Evolutionary conservation across 495 filamentous ascomycete genomes (phyloP), one percentile per base, ranked within the genome.

Genomic region (Penicillium taxi): DNA sequence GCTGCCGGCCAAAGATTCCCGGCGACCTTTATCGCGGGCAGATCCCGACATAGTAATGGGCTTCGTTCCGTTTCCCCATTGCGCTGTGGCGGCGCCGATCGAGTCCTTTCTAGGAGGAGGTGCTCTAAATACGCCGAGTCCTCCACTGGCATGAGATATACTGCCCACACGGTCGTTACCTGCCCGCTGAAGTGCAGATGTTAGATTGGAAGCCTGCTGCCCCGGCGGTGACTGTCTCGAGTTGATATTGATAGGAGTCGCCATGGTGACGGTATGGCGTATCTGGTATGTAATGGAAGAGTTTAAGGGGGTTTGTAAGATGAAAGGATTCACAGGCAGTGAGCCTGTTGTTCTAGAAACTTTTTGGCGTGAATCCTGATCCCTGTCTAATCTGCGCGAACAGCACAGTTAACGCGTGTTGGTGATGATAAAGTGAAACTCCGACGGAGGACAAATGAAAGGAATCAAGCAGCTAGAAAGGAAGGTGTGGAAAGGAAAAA

Each of bases 1-100:
- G 64, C 93, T 98, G 33, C 86, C 80, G 32, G 82, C 86, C 42
- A 87, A 59, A 49, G 84, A 90, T 58, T 94, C 91, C 47, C 90
- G 74, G 37, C 91, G 81, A 33, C 66, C 73, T 49, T 78, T 73
- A 44, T 87, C 81, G 53, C 81, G 75, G 55, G 81, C 84, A 12
- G 81, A 77, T 43, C 79, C 80, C 33, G 76, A 75, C 72, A 88
- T 80, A 21, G 84, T 84, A 40, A 95, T 95, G 26, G 88, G 86
- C 61, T 84, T 86, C 16, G 86, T 81, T 42, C 82, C 86, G 35
- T 77, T 80, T 39, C 77, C 80, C 63, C 81, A 73, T 52, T 75
- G 73, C 40, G 66, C 51, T 31, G 64, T 60, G 24, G 64, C 64
- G 42, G 64, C 52, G 32, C 64, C 75, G 56, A 90, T 77, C 28